A percentile compares a stretch with the other conserved stretches of the same genome.
Conservation (phyloP, 768 basidiomycete genomes). For the Tephrocybe sp. region DNA sequence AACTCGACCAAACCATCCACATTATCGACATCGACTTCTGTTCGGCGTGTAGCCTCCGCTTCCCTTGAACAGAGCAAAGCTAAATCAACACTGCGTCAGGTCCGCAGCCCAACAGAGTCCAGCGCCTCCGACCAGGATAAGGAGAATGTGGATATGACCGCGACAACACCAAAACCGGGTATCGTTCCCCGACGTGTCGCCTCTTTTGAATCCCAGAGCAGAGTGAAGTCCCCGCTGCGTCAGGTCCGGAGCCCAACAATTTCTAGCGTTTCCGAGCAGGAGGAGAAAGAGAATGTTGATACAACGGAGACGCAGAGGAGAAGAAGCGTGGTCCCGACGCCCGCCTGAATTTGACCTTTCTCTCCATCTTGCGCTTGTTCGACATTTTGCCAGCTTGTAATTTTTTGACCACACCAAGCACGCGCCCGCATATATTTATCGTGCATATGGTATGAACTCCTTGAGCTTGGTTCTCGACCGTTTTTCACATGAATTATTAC, state of each 20-base stretch:
- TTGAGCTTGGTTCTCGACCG: not conserved
- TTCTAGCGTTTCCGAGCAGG: constrained; percentile 39
- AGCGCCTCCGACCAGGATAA: too few relatives aligned
- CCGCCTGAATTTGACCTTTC: constrained; percentile 18
- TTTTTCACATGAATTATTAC: constrained; percentile 19
- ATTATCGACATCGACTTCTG: constrained; percentile 27
- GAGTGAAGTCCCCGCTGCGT: constrained; percentile 27
- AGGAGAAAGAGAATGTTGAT: constrained; percentile 62
- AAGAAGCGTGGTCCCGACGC: constrained; percentile 32
- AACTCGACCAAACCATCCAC: constrained; percentile 29
- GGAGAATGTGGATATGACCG: too few relatives aligned
- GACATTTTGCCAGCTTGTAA: too few relatives aligned
- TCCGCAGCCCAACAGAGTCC: too few relatives aligned
- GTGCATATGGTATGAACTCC: not conserved
- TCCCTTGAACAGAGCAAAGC: constrained; percentile 29
- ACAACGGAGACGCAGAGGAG: constrained; percentile 16
- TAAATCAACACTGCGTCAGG: too few relatives aligned
- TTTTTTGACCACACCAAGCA: too few relatives aligned
- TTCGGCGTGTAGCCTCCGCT: constrained; percentile 32
- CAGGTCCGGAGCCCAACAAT: constrained; percentile 34
- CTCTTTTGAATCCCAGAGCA: constrained; percentile 29
- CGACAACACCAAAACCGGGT: too few relatives aligned
- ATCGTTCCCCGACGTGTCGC: too few relatives aligned
- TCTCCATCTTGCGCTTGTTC: too few relatives aligned
- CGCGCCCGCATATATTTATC: too few relatives aligned